These are phyloP conservation scores for Tripterygium wilfordii DNA, from an alignment of 177 flowering plant species.

Conservation along the genomic window DNA sequence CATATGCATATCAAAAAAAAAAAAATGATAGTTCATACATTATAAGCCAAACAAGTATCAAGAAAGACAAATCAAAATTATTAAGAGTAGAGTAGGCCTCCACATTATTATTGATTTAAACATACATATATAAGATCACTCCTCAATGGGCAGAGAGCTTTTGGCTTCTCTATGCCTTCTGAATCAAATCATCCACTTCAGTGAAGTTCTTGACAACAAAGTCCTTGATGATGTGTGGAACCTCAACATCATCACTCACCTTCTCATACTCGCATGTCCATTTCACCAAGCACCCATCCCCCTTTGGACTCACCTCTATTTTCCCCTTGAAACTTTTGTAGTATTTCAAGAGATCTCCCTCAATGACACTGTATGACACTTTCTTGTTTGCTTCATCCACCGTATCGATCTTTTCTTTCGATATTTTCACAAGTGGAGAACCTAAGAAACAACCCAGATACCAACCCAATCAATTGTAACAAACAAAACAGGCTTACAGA, in stretches of 20 bases:
- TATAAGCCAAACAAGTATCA: too few relatives aligned
- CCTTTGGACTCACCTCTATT: constrained; percentile 39
- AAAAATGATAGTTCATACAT: too few relatives aligned
- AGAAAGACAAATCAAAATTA: too few relatives aligned
- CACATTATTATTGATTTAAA: too few relatives aligned
- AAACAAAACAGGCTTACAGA: too few relatives aligned
- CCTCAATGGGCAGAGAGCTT: background rate
- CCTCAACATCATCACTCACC: constrained; percentile 50
- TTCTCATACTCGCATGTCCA: constrained; percentile 67
- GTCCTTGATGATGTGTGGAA: constrained; percentile 47
- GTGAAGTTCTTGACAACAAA: constrained; percentile 51
- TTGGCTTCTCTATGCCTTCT: constrained; percentile 7
- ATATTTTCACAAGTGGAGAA: constrained; percentile 26
- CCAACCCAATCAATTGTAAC: too few relatives aligned
- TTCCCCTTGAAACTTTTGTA: constrained; percentile 55
- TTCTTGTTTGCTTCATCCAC: constrained; percentile 54
- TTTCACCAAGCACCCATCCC: constrained; percentile 49
- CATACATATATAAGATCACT: too few relatives aligned
- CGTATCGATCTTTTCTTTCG: constrained; percentile 57
- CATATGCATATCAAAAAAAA: too few relatives aligned
- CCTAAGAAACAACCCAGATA: constrained; percentile 19
- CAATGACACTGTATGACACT: constrained; percentile 46
- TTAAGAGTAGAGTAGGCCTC: too few relatives aligned
- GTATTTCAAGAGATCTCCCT: constrained; percentile 55
- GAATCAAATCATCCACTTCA: constrained; percentile 58